Base-by-base conservation (phyloP, 345 rosid species). In the Eucalyptus guilfoylei region DNA sequence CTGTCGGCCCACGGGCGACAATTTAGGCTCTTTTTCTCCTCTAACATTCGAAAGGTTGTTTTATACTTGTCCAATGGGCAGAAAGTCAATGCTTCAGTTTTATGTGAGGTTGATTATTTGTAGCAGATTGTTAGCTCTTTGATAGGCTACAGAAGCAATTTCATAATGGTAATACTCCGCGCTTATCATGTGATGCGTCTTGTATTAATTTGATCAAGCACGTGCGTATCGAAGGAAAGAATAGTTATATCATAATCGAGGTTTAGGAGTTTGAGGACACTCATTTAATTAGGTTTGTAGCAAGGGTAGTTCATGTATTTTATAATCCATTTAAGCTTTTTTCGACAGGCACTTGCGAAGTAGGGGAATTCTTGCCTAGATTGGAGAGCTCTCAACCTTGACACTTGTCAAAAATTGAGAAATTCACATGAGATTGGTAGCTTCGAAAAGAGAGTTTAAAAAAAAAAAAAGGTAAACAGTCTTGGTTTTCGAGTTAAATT, bases 361-460 rank as follows among this genome's bases (percentile, higher is more conserved):
- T 55, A 23, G 60, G 60, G 12, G 11, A 55, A 55, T 55, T 55
- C 26, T 55, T 23, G 60, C 60, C 60, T 55, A 55, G 4, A 55
- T 55, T 9, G 60, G 60, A 55, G 60, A 55, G 60, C 0, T 55
- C 26, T 55, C 67, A 60, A 60, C n/a, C 67, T 0, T 60, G 32
- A 30, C 8, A 26, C 7, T 60, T 2, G 67, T 60, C 2, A 28
- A 28, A 60, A 26, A 2, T 28, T 28, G 67, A 60, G 67, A 60
- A 60, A 60, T 60, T 28, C 67, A 28, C 1, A 12, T 1, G n/a
- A 60, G n/a, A 60, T 60, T 60, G 15, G 67, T 1, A 30, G 67
- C 14, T 26, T 28, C 0, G 0, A 4, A 28, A 60, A 6, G 14
- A 23, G 17, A 17, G 17, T 50, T 50, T 3, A 54, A 10, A 9